Conservation (phyloP, 768 basidiomycete species). For the Mrakia gelida region DNA sequence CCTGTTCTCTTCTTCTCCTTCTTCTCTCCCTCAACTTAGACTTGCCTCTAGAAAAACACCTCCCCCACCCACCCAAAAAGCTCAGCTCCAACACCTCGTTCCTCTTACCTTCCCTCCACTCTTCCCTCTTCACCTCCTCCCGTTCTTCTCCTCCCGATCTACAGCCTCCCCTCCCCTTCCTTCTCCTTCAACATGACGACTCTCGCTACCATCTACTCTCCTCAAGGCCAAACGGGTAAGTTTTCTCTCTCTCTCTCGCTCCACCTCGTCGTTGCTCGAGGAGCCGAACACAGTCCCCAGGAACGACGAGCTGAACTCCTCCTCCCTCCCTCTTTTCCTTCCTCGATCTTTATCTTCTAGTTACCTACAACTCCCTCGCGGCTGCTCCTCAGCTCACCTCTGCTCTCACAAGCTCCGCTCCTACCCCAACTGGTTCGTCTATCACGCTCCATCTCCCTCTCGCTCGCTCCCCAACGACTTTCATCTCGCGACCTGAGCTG, state of each 20-base stretch:
- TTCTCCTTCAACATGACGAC: background rate
- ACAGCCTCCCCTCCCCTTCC: background rate
- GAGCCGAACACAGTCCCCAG: background rate
- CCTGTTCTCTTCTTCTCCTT: background rate
- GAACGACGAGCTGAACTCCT: background rate
- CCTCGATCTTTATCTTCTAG: background rate
- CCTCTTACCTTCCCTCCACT: background rate
- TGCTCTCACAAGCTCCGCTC: background rate
- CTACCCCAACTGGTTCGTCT: conserved; percentile 3
- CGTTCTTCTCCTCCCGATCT: background rate
- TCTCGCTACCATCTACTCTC: conserved; percentile 11
- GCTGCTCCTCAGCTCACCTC: background rate
- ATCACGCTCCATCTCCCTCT: background rate
- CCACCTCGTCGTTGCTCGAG: background rate
- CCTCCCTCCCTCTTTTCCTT: background rate
- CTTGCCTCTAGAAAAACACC: background rate
- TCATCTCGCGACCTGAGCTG: no score
- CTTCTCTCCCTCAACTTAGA: background rate
- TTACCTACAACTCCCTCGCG: background rate
- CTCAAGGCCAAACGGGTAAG: background rate
- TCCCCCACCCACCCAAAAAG: no score
- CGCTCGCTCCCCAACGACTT: no score
- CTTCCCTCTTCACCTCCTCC: background rate
- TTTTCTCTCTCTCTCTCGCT: no score
- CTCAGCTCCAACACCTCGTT: background rate